Base-by-base conservation (phyloP, 768 basidiomycete species). In the Pleurotus platypus region DNA sequence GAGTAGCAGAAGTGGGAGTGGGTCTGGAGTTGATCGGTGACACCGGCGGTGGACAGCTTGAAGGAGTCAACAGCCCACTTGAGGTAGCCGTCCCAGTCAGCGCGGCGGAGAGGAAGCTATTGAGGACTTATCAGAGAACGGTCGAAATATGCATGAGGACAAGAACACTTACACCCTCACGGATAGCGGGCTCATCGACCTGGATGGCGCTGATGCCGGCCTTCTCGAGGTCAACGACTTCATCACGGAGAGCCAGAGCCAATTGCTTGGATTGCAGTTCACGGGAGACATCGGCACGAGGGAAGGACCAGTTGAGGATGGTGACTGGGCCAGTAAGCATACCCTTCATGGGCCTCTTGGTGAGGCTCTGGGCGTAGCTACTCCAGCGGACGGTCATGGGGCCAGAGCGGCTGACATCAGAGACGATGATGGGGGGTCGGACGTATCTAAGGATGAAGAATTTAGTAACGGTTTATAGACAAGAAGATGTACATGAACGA, bases 231-330 rank as follows among this genome's bases (percentile, higher is more conserved):
- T 99, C 97, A 63, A 94, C 63, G 61, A 99, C 97, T 74, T 99
- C 97, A 69, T 98, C 97, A 63, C 97, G 94, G 69, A 99, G 92
- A 56, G 97, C 89, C 62, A 99, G 84, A 56, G 97, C 97, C 63
- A 99, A 86, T 74, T 99, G 97, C 81, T 95, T 94, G 71, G 94
- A 94, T 78, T 99, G 97, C 62, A 95, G 74, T 77, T 98, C 96
- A 70, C 92, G 92, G 55, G 90, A 85, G 63, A 98, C 90, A 70
- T 99, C 97, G 63, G 93, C 93, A 73, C 97, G 96, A 68, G 97
- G 97, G 95, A 99, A 99, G 35, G 97, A 98, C 97, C 97, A 99
- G 84, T 98, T 98, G 75, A 98, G 86, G 76, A 99, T 97, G 60
- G 94, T 94, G 72, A 98, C 95, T 16, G 94, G 95, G 61, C 96